Evolutionary conservation across 1,284 basidiomycete genomes (phyloP).

Genomic region (Tremellales sp.): DNA sequence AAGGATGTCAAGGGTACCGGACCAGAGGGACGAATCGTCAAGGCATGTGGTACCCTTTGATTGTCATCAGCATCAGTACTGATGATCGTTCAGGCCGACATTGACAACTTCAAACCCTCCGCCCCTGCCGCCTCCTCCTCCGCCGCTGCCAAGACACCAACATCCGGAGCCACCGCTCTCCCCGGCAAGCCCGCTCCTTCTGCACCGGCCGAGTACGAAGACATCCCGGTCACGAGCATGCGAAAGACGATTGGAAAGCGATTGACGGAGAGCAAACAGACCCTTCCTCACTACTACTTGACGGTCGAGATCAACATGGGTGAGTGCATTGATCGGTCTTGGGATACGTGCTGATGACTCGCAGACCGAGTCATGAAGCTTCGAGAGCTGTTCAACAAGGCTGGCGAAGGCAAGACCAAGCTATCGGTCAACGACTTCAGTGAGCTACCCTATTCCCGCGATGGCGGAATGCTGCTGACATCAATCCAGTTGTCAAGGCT

Average conservation of each 20-base stretch:
- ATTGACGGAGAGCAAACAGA: constrained; percentile 87
- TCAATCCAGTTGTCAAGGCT: constrained; percentile 72
- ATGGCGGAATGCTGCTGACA: not conserved
- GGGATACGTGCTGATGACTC: not conserved
- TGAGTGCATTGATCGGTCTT: constrained; percentile 19
- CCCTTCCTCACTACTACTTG: constrained; percentile 96
- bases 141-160: constrained; percentile 47
- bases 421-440: constrained; percentile 96
- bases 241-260: constrained; percentile 87
- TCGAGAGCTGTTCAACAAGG: constrained; percentile 88
- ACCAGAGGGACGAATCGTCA: constrained; percentile 88
- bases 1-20: constrained; percentile 89
- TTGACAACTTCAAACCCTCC: constrained; percentile 75
- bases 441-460: constrained; percentile 22
- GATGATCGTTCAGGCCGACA: constrained; percentile 54
- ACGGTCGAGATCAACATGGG: constrained; percentile 97
- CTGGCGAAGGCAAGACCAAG: constrained; percentile 76
- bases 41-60: constrained; percentile 53
- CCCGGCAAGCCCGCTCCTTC: constrained; percentile 40
- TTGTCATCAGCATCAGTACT: constrained; percentile 1
- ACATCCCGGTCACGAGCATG: constrained; percentile 92
- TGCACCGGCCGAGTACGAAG: constrained; percentile 68
- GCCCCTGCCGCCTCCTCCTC: constrained; percentile 47
- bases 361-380: constrained; percentile 79
- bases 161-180: constrained; percentile 53